Evolutionary conservation across 1,139 yeast genomes (phyloP).

Genomic region (Diutina scorzettiae): DNA sequence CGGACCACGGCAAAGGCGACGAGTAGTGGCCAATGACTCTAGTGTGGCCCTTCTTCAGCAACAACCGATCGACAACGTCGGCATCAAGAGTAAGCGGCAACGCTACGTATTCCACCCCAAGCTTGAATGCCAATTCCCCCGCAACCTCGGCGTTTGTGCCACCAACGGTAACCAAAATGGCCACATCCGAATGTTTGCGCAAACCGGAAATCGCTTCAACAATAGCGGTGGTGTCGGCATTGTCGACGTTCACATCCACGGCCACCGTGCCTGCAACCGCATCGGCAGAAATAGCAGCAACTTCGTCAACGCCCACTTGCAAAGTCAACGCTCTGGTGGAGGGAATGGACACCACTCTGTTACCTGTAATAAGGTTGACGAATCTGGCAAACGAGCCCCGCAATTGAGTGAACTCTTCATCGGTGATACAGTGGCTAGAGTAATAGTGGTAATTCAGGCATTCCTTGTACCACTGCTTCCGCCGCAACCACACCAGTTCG

Average conservation of each 20-base stretch:
- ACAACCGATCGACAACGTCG: constrained; percentile 18
- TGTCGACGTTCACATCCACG: constrained; percentile 71
- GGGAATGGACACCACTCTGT: constrained; percentile 30
- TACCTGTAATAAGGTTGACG: constrained; percentile 55
- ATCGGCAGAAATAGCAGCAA: constrained; percentile 26
- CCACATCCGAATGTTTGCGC: constrained; percentile 50
- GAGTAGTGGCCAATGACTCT: constrained; percentile 76
- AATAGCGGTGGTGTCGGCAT: constrained; percentile 20
- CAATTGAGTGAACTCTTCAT: constrained; percentile 43
- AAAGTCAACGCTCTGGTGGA: constrained; percentile 45
- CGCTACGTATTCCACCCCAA: constrained; percentile 48
- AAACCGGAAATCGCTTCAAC: constrained; percentile 64
- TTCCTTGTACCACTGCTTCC: constrained; percentile 70
- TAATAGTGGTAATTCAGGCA: constrained; percentile 73
- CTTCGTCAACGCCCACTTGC: constrained; percentile 42
- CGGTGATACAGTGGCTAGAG: constrained; percentile 57
- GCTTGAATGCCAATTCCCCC: constrained; percentile 51
- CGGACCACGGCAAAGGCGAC: constrained; percentile 56
- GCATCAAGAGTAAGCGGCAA: constrained; percentile 36
- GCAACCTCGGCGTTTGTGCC: constrained; percentile 39
- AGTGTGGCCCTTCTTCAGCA: constrained; percentile 40
- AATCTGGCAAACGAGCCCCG: constrained; percentile 49
- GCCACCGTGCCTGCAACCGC: constrained; percentile 65
- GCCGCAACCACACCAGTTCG: constrained; percentile 67
- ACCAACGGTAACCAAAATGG: constrained; percentile 65